phyloP scores from a whole-genome alignment of 257 asterid genomes.

The Scutellaria baicalensis region DNA sequence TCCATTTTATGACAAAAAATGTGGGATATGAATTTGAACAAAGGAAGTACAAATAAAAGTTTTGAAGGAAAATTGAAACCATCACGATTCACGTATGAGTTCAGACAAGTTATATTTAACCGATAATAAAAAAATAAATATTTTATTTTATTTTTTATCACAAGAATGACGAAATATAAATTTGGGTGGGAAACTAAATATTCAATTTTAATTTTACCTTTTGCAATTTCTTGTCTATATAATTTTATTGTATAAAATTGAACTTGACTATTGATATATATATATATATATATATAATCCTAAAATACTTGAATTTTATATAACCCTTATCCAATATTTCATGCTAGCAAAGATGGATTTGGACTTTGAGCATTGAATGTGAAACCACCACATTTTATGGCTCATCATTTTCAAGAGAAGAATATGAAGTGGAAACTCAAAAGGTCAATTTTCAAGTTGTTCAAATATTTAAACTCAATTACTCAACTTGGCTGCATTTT shows the following conservation, averaged over 20 bases:
- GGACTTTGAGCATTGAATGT: background rate
- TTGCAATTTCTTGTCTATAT: background rate
- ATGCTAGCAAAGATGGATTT: background rate
- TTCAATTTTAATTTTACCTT: background rate
- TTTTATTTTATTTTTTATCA: too few relatives aligned
- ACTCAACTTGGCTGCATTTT: slow-evolving; percentile 15
- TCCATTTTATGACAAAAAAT: too few relatives aligned
- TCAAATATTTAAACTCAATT: slow-evolving; percentile 13
- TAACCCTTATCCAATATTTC: background rate
- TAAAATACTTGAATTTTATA: background rate
- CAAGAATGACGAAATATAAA: too few relatives aligned
- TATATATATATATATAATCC: too few relatives aligned
- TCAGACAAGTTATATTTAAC: too few relatives aligned
- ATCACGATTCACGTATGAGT: too few relatives aligned
- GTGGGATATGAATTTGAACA: too few relatives aligned
- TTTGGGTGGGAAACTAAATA: background rate
- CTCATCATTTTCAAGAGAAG: background rate
- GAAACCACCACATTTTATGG: background rate
- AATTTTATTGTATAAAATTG: background rate
- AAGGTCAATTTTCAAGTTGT: slow-evolving; percentile 14
- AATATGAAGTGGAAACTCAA: background rate
- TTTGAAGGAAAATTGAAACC: too few relatives aligned
- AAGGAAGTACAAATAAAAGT: too few relatives aligned
- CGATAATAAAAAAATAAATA: too few relatives aligned
- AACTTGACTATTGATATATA: too few relatives aligned